Evolutionary conservation across 2,329 filamentous ascomycete genomes (phyloP).

Genomic region (Paecilomyces niveus): DNA sequence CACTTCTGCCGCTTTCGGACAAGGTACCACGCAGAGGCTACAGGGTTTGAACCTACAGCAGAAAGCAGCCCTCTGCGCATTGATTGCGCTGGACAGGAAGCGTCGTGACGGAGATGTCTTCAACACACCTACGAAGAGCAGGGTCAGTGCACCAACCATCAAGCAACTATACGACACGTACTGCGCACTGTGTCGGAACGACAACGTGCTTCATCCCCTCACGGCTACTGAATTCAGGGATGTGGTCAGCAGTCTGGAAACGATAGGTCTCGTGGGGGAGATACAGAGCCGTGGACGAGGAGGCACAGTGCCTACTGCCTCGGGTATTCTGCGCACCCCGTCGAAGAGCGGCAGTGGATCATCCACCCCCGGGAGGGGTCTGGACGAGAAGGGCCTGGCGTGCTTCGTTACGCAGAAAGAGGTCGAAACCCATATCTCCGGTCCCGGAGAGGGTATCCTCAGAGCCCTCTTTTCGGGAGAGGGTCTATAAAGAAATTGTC

Average conservation of each 20-base stretch:
- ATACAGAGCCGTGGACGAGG: conserved; percentile 64
- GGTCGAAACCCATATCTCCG: conserved; percentile 60
- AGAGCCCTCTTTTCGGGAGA: conserved; percentile 32
- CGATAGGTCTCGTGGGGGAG: conserved; percentile 68
- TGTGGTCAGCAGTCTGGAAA: conserved; percentile 83
- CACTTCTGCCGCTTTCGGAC: conserved; percentile 81
- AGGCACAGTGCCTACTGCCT: conserved; percentile 46
- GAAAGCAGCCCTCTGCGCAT: conserved; percentile 84
- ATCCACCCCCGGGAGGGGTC: conserved; percentile 43
- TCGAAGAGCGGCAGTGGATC: conserved; percentile 59
- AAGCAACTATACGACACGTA: conserved; percentile 82
- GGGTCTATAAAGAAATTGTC: conserved; percentile 18
- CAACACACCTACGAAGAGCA: conserved; percentile 55
- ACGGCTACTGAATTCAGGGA: conserved; percentile 91
- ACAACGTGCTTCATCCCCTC: conserved; percentile 83
- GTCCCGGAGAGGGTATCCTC: conserved; percentile 44
- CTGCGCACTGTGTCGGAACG: conserved; percentile 70
- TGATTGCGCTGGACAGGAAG: conserved; percentile 78
- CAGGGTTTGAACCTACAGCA: conserved; percentile 89
- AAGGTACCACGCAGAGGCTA: conserved; percentile 77
- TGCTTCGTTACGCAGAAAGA: conserved; percentile 77
- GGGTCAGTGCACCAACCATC: conserved; percentile 62
- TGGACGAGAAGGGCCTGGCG: conserved; percentile 71
- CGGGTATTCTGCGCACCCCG: conserved; percentile 54
- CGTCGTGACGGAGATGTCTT: conserved; percentile 40